Evolutionary conservation across 345 rosid species (phyloP).

Genomic region (Heritiera fomes): DNA sequence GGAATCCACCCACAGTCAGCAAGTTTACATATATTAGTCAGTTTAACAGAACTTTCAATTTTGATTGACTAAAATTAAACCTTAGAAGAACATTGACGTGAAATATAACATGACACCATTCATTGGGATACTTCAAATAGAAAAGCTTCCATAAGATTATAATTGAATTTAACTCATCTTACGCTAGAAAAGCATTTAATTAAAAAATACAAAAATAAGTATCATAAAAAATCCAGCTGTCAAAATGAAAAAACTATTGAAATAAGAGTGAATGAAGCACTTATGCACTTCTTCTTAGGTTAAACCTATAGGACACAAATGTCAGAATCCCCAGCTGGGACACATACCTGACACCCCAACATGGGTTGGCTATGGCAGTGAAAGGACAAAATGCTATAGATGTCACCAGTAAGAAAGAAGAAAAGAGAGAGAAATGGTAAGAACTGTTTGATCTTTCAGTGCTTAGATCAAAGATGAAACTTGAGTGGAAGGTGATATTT

Average conservation of each 20-base stretch:
- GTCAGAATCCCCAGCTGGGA: background rate
- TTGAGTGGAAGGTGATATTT: background rate
- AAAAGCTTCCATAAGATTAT: background rate
- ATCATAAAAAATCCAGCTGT: background rate
- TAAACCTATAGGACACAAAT: background rate
- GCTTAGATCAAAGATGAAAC: background rate
- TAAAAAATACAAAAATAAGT: too few relatives aligned
- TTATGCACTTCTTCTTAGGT: background rate
- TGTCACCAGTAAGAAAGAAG: background rate
- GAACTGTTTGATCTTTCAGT: background rate
- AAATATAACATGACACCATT: background rate
- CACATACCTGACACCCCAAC: background rate
- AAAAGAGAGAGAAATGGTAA: background rate
- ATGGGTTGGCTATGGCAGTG: background rate
- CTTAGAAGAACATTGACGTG: background rate
- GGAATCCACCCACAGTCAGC: background rate
- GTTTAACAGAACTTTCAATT: background rate
- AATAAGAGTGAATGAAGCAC: background rate
- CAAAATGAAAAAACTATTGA: background rate
- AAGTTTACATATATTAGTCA: slow-evolving; percentile 2
- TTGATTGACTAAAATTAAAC: background rate
- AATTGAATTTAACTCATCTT: background rate
- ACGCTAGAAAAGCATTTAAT: background rate
- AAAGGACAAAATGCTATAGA: background rate
- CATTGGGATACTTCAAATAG: background rate